Evolutionary conservation across 495 filamentous ascomycete genomes (phyloP).

Genomic region (Penicillium coprophilum): DNA sequence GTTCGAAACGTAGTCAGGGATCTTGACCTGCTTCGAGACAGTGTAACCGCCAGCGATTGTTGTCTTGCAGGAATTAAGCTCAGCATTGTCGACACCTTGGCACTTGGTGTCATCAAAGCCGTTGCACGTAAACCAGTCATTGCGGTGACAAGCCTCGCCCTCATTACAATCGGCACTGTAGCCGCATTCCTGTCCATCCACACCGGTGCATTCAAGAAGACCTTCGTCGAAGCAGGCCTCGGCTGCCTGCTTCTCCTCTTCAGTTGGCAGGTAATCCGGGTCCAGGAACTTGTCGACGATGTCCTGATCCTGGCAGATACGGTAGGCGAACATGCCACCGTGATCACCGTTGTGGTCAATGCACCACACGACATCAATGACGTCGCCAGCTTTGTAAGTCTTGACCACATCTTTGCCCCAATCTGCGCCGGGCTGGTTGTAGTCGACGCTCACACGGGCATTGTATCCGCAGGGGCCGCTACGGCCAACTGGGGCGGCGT

Average conservation of each 20-base stretch:
- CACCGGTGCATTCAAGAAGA: slow-evolving; percentile 51
- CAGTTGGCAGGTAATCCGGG: slow-evolving; percentile 49
- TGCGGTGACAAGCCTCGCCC: slow-evolving; percentile 49
- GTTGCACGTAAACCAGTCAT: slow-evolving; percentile 62
- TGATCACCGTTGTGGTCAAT: slow-evolving; percentile 60
- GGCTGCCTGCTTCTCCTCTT: slow-evolving; percentile 53
- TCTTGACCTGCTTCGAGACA: slow-evolving; percentile 54
- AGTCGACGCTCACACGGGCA: slow-evolving; percentile 54
- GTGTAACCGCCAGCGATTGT: slow-evolving; percentile 55
- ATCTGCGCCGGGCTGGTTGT: slow-evolving; percentile 47
- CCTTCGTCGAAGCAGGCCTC: slow-evolving; percentile 56
- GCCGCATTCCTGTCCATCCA: slow-evolving; percentile 51
- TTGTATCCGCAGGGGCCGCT: slow-evolving; percentile 59
- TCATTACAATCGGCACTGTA: slow-evolving; percentile 52
- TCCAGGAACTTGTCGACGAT: slow-evolving; percentile 53
- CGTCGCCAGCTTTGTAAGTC: slow-evolving; percentile 46
- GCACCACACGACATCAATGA: slow-evolving; percentile 56
- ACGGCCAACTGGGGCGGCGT: slow-evolving; percentile 46
- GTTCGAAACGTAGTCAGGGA: slow-evolving; percentile 44
- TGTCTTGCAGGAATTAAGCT: slow-evolving; percentile 47
- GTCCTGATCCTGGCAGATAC: slow-evolving; percentile 53
- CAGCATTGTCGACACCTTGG: slow-evolving; percentile 50
- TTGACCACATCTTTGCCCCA: slow-evolving; percentile 49
- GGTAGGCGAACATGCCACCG: slow-evolving; percentile 59
- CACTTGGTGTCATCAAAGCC: slow-evolving; percentile 40